Base-by-base conservation (phyloP, 2,329 filamentous ascomycete species). In the Botryotinia narcissicola region DNA sequence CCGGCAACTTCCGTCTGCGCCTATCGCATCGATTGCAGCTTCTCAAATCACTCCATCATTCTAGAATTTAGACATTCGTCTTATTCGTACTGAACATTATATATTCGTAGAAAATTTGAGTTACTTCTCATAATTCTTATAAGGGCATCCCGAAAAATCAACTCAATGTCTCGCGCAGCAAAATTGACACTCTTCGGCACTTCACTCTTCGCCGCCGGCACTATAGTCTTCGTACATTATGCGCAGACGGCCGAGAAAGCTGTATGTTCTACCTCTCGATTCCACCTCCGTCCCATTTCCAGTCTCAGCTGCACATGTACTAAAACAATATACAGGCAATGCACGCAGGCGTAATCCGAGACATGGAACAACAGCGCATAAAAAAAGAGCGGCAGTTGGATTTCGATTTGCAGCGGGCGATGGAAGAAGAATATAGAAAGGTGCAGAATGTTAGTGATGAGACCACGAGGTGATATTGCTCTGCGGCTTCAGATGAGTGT, bases 271-370 rank as follows among this genome's bases (percentile, higher is more conserved):
- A 51, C 62, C 68, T 61, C 44, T 48, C 37, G 37, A 54, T 35
- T 59, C 57, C 46, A 42, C 46, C n/a, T 42, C 32, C 2, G 35
- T n/a, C 22, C 9, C 10, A 51, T 66, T 64, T 22, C 32, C 48
- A 29, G 16, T 75, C 25, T 22, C 20, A 40, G n/a, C 25, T 42
- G 48, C 20, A 57, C 66, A 32, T 25, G 6, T 57, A 32, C 48
- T 69, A 69, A 68, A 57, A 12, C 14, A 35, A 18, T 59, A 5
- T 35, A 37, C 51, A 95, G 96, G 93, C 93, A 73, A 99, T 99
- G 96, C 96, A 99, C 81, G 89, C 92, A 77, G 96, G 96, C 62
- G 96, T 99, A 60, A 86, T 98, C 76, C 93, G 95, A 76, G 96
- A 99, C 80, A 92, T 98, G 87, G 95, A 98, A 81, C 94, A 97